These are phyloP conservation scores for Leptomonas seymouri DNA, from an alignment of 208 protist species.

Conservation along the genomic window DNA sequence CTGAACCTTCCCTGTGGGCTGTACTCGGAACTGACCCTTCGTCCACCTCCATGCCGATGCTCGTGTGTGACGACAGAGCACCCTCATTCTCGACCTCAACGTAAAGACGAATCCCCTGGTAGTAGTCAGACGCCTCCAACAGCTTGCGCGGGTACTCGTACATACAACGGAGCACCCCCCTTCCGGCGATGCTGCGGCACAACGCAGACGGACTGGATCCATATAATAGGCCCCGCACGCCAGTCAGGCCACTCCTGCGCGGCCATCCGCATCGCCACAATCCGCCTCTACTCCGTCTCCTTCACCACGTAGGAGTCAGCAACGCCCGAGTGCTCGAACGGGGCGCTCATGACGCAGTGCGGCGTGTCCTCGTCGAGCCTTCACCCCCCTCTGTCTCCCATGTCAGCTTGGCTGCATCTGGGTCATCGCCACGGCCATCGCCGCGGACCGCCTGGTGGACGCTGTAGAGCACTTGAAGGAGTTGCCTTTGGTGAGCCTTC, in stretches of 20 bases:
- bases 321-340: slow-evolving; percentile 43
- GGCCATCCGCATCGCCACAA: slow-evolving; percentile 69
- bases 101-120: slow-evolving; percentile 62
- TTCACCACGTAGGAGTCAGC: slow-evolving; percentile 58
- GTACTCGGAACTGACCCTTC: slow-evolving; percentile 45
- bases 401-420: slow-evolving; percentile 61
- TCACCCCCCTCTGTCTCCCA: slow-evolving; percentile 56
- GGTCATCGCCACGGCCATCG: slow-evolving; percentile 54
- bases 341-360: slow-evolving; percentile 42
- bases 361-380: slow-evolving; percentile 44
- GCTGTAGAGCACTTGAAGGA: slow-evolving; percentile 27
- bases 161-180: slow-evolving; percentile 45
- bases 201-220: slow-evolving; percentile 74
- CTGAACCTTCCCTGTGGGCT: no score
- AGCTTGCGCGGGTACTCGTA: slow-evolving; percentile 52
- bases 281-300: slow-evolving; percentile 23
- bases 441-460: slow-evolving; percentile 22
- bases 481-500: no score
- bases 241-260: slow-evolving; percentile 82
- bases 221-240: slow-evolving; percentile 56
- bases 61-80: slow-evolving; percentile 47
- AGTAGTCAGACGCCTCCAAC: slow-evolving; percentile 44
- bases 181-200: slow-evolving; percentile 44
- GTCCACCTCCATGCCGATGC: slow-evolving; percentile 64
- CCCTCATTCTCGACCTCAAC: slow-evolving; percentile 55